Evolutionary conservation across 2,329 filamentous ascomycete genomes (phyloP).

Genomic region (Parafenestella ontariensis): DNA sequence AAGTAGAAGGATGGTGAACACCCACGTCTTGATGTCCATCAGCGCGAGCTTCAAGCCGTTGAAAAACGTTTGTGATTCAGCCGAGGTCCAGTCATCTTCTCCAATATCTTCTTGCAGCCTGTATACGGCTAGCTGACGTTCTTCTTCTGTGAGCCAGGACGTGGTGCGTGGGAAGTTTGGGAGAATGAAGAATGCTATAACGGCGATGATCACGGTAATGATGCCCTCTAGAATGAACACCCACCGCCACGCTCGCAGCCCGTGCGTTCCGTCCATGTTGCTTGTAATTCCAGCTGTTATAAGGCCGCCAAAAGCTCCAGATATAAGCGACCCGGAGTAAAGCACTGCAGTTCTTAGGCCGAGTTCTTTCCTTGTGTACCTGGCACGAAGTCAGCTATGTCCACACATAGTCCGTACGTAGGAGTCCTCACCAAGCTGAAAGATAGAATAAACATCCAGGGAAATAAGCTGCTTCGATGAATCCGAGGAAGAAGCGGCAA

Average conservation of each 20-base stretch:
- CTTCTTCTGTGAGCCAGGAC: conserved; percentile 48
- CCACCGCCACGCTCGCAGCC: conserved; percentile 69
- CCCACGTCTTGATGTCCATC: conserved; percentile 50
- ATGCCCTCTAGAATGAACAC: conserved; percentile 75
- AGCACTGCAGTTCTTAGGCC: conserved; percentile 70
- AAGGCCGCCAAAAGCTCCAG: conserved; percentile 74
- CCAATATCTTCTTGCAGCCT: conserved; percentile 50
- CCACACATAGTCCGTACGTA: neutral
- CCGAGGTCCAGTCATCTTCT: conserved; percentile 49
- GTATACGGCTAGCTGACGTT: conserved; percentile 48
- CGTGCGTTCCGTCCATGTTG: conserved; percentile 66
- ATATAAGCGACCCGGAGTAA: conserved; percentile 73
- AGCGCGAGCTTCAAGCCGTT: conserved; percentile 51
- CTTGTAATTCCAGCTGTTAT: conserved; percentile 67
- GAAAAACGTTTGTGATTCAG: conserved; percentile 48
- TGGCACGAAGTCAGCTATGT: neutral
- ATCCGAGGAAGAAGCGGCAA: conserved; percentile 60
- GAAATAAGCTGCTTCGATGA: conserved; percentile 61
- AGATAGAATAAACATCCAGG: conserved; percentile 70
- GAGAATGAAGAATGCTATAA: conserved; percentile 65
- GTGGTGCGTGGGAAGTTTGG: conserved; percentile 69
- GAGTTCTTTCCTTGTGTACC: conserved; percentile 73
- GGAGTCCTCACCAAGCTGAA: conserved; percentile 54
- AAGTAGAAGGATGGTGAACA: conserved; percentile 49
- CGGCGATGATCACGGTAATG: conserved; percentile 68